phyloP scores from a whole-genome alignment of 129 eudicot genomes.

The Sambucus nigra region DNA sequence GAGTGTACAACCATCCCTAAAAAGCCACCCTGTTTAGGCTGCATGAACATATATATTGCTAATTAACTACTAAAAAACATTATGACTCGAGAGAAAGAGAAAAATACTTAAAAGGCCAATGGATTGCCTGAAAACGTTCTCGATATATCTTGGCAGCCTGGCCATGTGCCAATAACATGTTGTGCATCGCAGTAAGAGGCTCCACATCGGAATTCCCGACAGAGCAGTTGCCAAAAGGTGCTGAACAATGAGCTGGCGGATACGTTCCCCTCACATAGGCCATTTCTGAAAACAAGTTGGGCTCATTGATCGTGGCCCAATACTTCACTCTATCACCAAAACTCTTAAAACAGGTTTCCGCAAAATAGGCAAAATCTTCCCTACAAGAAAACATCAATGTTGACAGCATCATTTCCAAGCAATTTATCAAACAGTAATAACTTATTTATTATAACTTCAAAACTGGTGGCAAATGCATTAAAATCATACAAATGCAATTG shows the following conservation, averaged over 20 bases:
- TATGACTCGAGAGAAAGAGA: neutral
- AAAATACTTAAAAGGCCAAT: neutral
- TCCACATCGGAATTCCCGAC: conserved; percentile 68
- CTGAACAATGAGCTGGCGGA: conserved; percentile 78
- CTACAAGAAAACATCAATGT: conserved; percentile 25
- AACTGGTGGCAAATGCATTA: too few relatives aligned
- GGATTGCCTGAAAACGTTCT: conserved; percentile 45
- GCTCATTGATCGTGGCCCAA: conserved; percentile 80
- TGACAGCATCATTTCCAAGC: neutral
- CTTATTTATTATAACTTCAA: too few relatives aligned
- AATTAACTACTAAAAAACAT: neutral
- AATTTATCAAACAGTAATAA: neutral
- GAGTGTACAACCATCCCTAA: conserved; percentile 41
- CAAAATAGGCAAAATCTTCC: conserved; percentile 74
- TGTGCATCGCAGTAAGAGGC: conserved; percentile 62
- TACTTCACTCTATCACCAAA: conserved; percentile 84
- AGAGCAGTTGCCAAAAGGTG: conserved; percentile 65
- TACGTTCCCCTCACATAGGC: conserved; percentile 29
- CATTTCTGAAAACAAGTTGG: conserved; percentile 35
- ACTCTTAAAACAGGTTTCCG: conserved; percentile 55
- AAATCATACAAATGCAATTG: too few relatives aligned
- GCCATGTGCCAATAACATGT: conserved; percentile 69
- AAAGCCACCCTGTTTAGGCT: conserved; percentile 52
- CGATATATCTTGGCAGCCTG: conserved; percentile 57
- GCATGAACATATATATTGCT: conserved; percentile 14